A percentile compares a stretch with the other conserved stretches of the same genome.
Evolutionary conservation across 768 basidiomycete species (phyloP).

Genomic region (Suillus sp.): DNA sequence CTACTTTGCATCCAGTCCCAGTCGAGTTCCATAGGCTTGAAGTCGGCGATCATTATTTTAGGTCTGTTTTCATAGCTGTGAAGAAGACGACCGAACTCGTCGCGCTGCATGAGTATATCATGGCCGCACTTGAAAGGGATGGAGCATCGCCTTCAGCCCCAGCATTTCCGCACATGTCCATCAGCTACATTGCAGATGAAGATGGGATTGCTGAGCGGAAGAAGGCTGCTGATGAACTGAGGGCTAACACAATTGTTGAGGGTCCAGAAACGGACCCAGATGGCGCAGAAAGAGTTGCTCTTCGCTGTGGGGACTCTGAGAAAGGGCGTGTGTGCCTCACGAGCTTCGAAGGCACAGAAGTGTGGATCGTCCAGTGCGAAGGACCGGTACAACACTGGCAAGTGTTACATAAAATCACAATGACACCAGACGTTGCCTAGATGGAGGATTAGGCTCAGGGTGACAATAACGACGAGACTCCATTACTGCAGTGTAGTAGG

Average conservation of each 20-base stretch:
- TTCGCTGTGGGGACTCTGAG: constrained; percentile 28
- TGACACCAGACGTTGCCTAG: neutral
- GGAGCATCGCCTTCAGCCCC: constrained; percentile 51
- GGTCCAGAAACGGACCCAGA: constrained; percentile 24
- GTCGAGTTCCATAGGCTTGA: constrained; percentile 56
- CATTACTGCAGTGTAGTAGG: constrained; percentile 3
- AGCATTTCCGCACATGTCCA: constrained; percentile 68
- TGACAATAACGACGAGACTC: neutral
- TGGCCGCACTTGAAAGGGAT: constrained; percentile 35
- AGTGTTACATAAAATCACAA: constrained; percentile 43
- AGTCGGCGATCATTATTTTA: constrained; percentile 65
- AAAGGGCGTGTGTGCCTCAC: constrained; percentile 31
- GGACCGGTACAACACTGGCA: constrained; percentile 64
- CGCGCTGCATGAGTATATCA: constrained; percentile 51
- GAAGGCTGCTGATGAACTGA: constrained; percentile 46
- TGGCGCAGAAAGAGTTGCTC: constrained; percentile 28
- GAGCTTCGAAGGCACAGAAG: constrained; percentile 48
- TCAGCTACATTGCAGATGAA: constrained; percentile 72
- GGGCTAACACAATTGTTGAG: constrained; percentile 37
- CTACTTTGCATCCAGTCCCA: constrained; percentile 35
- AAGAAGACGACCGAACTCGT: constrained; percentile 46
- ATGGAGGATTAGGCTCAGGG: neutral
- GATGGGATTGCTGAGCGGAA: constrained; percentile 57
- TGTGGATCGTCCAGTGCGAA: constrained; percentile 63
- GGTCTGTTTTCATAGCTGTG: constrained; percentile 66